Base-by-base conservation (phyloP, 225 moss, liverwort and hornwort species). In the Bryoerythrophyllum caledonicum region DNA sequence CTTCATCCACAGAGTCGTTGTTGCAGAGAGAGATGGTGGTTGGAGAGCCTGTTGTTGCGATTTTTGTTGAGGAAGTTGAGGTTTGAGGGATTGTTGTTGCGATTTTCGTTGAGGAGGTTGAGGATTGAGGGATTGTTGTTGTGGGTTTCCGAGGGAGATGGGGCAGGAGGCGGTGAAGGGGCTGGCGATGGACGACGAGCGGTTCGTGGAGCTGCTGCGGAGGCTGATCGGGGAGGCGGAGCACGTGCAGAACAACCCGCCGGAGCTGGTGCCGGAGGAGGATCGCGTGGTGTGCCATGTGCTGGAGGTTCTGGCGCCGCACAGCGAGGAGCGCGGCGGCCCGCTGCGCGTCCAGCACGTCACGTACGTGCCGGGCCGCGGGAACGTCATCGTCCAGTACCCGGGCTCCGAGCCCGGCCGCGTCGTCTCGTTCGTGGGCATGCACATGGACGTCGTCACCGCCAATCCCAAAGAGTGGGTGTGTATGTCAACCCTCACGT, bases 371-470 rank as follows among this genome's bases (percentile, higher is more conserved):
- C 70, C 81, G 56, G 90, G 89, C 4, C 67, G 92, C 10, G 92
- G 92, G 2, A 93, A 93, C 35, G 70, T 93, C 38, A 79, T 93
- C 62, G 80, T 93, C 58, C 90, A 93, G 83, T 93, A 93, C 32
- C 89, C 89, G 4, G 90, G 90, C 9, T 83, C 80, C 5, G 78
- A 81, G 10, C 70, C 55, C 10, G 78, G 74, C 21, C 72, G 82
- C 19, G 66, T 93, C n/a, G 80, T 89, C 56, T 92, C 92, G 19
- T 92, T 92, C 20, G 90, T 92, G 35, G 92, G 92, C 10, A 85
- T 86, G 74, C 92, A 92, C 35, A 74, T 92, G 83, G 92, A 92
- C 52, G 92, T 92, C 21, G 92, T 92, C 17, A 86, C 86, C 1
- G 88, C 90, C n/a, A 84, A 90, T 85, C 86, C 85, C 5, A 79